Conservation (phyloP, 805 yeast genomes). For the Schizosaccharomyces octosporus region DNA sequence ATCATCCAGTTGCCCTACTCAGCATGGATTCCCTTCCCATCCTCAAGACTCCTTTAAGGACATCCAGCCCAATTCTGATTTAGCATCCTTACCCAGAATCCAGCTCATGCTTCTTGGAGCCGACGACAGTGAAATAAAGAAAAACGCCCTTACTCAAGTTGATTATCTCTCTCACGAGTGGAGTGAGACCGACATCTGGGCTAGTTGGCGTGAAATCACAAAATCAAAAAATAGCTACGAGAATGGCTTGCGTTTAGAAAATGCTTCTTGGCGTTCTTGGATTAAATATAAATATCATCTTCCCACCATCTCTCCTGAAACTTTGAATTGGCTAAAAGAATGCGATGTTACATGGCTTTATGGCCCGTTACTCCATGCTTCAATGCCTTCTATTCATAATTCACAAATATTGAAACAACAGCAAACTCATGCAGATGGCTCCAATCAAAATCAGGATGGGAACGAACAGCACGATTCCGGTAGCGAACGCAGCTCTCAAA, state of each 20-base stretch:
- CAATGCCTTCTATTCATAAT: not conserved
- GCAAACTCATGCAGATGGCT: not conserved
- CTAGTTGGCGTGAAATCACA: slow-evolving; percentile 86
- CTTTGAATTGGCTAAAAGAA: slow-evolving; percentile 89
- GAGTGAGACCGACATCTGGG: slow-evolving; percentile 81
- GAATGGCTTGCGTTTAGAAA: slow-evolving; percentile 44
- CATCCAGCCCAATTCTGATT: not conserved
- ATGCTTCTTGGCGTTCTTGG: slow-evolving; percentile 92
- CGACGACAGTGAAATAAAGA: slow-evolving; percentile 59
- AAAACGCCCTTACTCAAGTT: slow-evolving; percentile 64
- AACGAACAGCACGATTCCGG: not conserved
- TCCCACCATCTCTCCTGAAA: slow-evolving; percentile 66
- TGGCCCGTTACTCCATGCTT: slow-evolving; percentile 41
- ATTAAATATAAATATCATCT: slow-evolving; percentile 46
- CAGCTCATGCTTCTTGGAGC: not conserved
- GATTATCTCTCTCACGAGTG: slow-evolving; percentile 89
- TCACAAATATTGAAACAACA: not conserved
- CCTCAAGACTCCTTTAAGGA: not conserved
- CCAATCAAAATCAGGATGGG: not conserved
- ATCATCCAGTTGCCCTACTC: too few species aligned
- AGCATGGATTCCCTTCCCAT: too few species aligned
- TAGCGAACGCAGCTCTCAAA: not conserved
- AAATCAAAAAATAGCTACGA: slow-evolving; percentile 64
- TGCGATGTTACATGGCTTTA: slow-evolving; percentile 94
- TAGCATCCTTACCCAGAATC: not conserved